Conservation (phyloP, 345 rosid species). For the Arabis alpina region DNA sequence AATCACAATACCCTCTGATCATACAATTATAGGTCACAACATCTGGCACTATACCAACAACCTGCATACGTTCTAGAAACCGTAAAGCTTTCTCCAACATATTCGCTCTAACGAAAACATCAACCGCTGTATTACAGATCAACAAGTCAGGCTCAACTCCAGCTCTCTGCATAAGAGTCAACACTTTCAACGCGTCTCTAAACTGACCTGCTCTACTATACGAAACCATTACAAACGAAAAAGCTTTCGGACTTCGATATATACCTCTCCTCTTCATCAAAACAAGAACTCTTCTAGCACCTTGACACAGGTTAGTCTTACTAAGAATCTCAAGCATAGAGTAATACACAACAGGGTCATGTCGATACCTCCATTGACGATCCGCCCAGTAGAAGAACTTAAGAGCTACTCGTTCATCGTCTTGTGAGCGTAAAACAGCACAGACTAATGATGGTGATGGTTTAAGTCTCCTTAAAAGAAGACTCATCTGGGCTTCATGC, state of each 20-base stretch:
- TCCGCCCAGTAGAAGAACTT: conserved; percentile 92
- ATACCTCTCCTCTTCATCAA: conserved; percentile 75
- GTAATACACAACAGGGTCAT: conserved; percentile 68
- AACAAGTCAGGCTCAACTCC: conserved; percentile 75
- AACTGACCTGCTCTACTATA: conserved; percentile 85
- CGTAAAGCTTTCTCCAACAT: conserved; percentile 75
- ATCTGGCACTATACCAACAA: conserved; percentile 73
- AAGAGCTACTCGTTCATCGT: conserved; percentile 80
- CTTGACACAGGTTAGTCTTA: conserved; percentile 84
- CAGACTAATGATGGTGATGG: conserved; percentile 84
- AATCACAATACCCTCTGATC: conserved; percentile 81
- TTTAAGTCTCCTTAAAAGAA: conserved; percentile 69
- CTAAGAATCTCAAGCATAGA: conserved; percentile 76
- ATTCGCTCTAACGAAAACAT: conserved; percentile 66
- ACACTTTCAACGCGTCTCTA: conserved; percentile 73
- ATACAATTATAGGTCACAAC: conserved; percentile 81
- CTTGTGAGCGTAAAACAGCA: conserved; percentile 69
- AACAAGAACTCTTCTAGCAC: conserved; percentile 74
- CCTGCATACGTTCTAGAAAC: conserved; percentile 77
- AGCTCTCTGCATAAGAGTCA: conserved; percentile 89
- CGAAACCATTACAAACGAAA: conserved; percentile 74
- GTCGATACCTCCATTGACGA: conserved; percentile 89
- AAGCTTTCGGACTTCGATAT: conserved; percentile 57
- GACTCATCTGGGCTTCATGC: conserved; percentile 67
- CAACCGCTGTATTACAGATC: conserved; percentile 72